Evolutionary conservation across 1,284 basidiomycete species (phyloP).

Genomic region (Cronartium quercuum): DNA sequence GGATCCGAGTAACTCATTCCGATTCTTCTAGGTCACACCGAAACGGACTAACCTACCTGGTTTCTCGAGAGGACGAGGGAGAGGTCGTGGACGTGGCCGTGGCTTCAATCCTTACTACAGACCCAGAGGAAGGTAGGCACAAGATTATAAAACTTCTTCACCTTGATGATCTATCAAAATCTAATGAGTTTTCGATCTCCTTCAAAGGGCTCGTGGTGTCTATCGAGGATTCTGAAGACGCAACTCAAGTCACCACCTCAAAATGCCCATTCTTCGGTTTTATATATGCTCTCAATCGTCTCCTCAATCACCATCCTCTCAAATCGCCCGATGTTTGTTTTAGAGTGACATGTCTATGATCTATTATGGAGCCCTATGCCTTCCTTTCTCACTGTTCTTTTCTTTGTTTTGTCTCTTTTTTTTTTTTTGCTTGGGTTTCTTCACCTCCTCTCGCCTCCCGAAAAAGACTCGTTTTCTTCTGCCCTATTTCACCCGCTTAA

Average conservation of each 20-base stretch:
- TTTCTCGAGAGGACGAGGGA: conserved; percentile 53
- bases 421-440: too few species aligned
- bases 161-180: not conserved
- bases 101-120: conserved; percentile 37
- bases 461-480: too few species aligned
- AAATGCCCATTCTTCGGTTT: not conserved
- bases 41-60: conserved; percentile 91
- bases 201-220: conserved; percentile 18
- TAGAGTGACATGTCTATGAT: not conserved
- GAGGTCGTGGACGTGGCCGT: conserved; percentile 47
- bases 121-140: conserved; percentile 30
- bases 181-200: not conserved
- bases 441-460: too few species aligned
- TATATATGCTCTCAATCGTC: not conserved
- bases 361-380: not conserved
- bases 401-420: not conserved
- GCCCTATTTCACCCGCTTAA: too few species aligned
- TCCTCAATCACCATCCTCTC: not conserved
- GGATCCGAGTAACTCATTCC: not conserved
- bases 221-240: conserved; percentile 33
- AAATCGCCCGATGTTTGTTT: not conserved
- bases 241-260: not conserved
- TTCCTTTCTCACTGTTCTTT: not conserved
- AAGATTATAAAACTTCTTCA: not conserved
- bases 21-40: conserved; percentile 63